phyloP scores from a whole-genome alignment of 2,329 filamentous ascomycete genomes.

The Hymenoscyphus repandus region DNA sequence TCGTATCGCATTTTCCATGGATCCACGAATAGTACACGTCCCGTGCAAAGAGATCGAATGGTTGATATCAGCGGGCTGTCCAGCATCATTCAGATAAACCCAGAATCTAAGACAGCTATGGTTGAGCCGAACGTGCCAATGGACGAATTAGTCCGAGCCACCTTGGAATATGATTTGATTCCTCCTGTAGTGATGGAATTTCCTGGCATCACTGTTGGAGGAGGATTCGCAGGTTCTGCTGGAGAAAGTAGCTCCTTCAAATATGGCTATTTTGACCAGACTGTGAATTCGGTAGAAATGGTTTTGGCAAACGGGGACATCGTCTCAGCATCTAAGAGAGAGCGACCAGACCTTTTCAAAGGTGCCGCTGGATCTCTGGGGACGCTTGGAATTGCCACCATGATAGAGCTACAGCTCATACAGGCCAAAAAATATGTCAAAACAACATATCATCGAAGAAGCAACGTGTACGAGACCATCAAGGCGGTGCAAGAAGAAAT shows the following conservation, averaged over 20 bases:
- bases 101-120: slow-evolving; percentile 35
- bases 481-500: slow-evolving; percentile 28
- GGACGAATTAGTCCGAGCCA: slow-evolving; percentile 53
- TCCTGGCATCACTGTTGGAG: slow-evolving; percentile 60
- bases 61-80: slow-evolving; percentile 41
- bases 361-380: slow-evolving; percentile 47
- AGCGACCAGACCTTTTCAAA: slow-evolving; percentile 45
- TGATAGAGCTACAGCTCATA: slow-evolving; percentile 50
- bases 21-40: slow-evolving; percentile 44
- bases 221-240: slow-evolving; percentile 57
- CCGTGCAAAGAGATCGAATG: slow-evolving; percentile 14
- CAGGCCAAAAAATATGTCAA: slow-evolving; percentile 47
- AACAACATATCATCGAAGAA: slow-evolving; percentile 41
- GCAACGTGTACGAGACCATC: slow-evolving; percentile 2
- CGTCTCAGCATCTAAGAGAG: slow-evolving; percentile 38
- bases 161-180: slow-evolving; percentile 46
- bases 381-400: slow-evolving; percentile 51
- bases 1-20: slow-evolving; percentile 49
- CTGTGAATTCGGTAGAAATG: slow-evolving; percentile 33
- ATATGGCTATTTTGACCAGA: slow-evolving; percentile 58
- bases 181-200: slow-evolving; percentile 64
- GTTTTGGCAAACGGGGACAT: slow-evolving; percentile 46
- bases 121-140: slow-evolving; percentile 65
- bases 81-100: slow-evolving; percentile 38
- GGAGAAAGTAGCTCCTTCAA: slow-evolving; percentile 61